phyloP scores from a whole-genome alignment of 805 yeast species.

The Metschnikowia gelsemii region DNA sequence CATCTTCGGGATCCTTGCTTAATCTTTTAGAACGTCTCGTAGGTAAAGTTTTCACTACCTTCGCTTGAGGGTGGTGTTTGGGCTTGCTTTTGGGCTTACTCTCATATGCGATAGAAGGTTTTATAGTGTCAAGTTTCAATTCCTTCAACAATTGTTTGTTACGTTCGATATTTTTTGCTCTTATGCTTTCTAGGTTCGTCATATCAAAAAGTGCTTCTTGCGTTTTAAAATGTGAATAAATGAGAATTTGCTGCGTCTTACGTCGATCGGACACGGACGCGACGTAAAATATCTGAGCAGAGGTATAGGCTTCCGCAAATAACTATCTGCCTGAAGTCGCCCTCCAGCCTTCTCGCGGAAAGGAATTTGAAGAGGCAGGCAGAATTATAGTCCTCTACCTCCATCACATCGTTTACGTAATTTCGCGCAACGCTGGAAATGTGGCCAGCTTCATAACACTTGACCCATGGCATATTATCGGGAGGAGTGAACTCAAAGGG shows the following conservation, averaged over 20 bases:
- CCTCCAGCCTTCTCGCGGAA: slow-evolving; percentile 15
- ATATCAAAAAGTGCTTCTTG: slow-evolving; percentile 1
- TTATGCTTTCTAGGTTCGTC: slow-evolving; percentile 12
- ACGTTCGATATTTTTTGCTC: slow-evolving; percentile 68
- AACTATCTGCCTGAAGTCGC: slow-evolving; percentile 33
- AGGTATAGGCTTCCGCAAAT: slow-evolving; percentile 44
- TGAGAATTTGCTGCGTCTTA: slow-evolving; percentile 2
- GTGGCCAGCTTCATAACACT: slow-evolving; percentile 40
- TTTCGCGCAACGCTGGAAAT: slow-evolving; percentile 29
- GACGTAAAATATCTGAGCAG: slow-evolving; percentile 40
- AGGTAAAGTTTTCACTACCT: slow-evolving; percentile 41
- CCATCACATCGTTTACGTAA: slow-evolving; percentile 23
- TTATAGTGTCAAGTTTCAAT: slow-evolving; percentile 62
- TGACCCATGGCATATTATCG: slow-evolving; percentile 94
- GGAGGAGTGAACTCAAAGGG: slow-evolving; percentile 67
- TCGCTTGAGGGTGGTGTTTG: slow-evolving; percentile 18
- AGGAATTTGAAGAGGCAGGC: slow-evolving; percentile 10
- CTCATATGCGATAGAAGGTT: slow-evolving; percentile 47
- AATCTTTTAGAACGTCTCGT: slow-evolving; percentile 75
- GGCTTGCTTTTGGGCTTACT: slow-evolving; percentile 17
- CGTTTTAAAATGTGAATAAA: neutral
- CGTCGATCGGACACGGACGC: slow-evolving; percentile 8
- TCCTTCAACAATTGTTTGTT: slow-evolving; percentile 73
- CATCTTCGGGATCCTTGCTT: slow-evolving; percentile 49
- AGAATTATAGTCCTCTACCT: neutral